Base-by-base conservation (phyloP, 768 basidiomycete genomes). In the Dictyophora rubrovolvata region DNA sequence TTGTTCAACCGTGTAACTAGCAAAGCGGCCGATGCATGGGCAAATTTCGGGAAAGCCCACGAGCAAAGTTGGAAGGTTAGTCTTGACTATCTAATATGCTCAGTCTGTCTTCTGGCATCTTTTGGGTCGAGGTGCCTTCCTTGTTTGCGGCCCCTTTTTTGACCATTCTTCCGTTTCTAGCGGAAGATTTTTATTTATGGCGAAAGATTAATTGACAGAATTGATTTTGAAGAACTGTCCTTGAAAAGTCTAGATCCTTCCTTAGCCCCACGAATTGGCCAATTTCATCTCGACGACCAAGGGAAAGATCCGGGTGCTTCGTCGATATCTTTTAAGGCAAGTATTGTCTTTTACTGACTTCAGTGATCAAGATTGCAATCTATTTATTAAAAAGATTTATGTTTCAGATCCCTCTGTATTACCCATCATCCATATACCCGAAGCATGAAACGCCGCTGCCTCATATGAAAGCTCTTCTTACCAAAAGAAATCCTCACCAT, bases 211-310 rank as follows among this genome's bases (percentile, higher is more conserved):
- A 74, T 85, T 20, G 85, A 89, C 69, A 75, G 79, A 20, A 74
- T 89, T 61, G 89, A 89, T 54, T 90, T 89, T 63, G 89, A 91
- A 69, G 89, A 92, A 68, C 75, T 86, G 36, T 84, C 83, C 8
- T 74, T 92, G 64, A 87, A 87, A 69, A 77, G 79, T 34, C 71
- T 92, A 34, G 85, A 90, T 65, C 82, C 86, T 17, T 81, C 85
- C 10, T 65, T 85, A 51, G 86, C 82, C 0, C 86, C 86, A n/a
- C 68, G 73, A 0, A 59, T 80, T 12, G 63, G 48, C 33, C 36
- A 35, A 36, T 17, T 51, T 36, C 48, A 49, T 22, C 46, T 33
- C 7, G 48, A 47, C 4, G 35, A 34, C 22, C 21, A 20, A 17
- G 53, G 53, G 18, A 54, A 34, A 49, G 20, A 22, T 7, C 36